Conservation (phyloP, 495 filamentous ascomycete species). For the Bacidia rubella region DNA sequence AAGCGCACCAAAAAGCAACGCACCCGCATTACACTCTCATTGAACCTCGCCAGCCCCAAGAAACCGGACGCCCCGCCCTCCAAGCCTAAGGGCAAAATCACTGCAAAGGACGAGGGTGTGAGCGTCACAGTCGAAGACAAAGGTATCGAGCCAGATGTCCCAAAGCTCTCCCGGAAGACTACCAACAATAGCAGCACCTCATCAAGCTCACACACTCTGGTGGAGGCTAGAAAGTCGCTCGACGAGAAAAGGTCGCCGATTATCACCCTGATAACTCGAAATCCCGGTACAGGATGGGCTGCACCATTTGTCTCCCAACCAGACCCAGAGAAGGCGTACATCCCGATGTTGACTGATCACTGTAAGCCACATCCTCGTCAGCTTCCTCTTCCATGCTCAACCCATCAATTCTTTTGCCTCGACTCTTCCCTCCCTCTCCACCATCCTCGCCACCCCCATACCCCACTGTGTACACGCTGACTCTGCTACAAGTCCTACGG, state of each 20-base stretch:
- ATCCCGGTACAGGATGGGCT: no score
- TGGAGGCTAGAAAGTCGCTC: not conserved
- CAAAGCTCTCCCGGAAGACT: no score
- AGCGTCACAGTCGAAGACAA: no score
- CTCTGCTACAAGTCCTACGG: conserved; percentile 26
- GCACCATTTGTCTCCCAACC: no score
- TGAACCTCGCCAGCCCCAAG: not conserved
- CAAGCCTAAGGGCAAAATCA: no score
- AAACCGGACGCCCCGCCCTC: not conserved
- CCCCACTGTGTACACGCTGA: not conserved
- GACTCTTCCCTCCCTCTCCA: not conserved
- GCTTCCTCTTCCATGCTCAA: not conserved
- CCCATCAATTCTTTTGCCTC: not conserved
- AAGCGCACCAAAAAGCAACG: conserved; percentile 1
- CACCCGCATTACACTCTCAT: not conserved
- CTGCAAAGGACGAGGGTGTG: no score
- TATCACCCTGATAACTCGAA: conserved; percentile 12
- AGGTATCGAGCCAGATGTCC: no score
- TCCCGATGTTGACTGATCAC: conserved; percentile 27
- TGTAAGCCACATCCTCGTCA: no score
- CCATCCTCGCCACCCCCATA: not conserved
- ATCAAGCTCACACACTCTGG: conserved; percentile 6
- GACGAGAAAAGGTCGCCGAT: conserved; percentile 24
- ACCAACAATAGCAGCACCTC: no score
- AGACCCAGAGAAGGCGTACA: no score